Evolutionary conservation across 2,329 filamentous ascomycete species (phyloP), one percentile per base, ranked within the genome.

Genomic region (Aspergillus viridinutans): DNA sequence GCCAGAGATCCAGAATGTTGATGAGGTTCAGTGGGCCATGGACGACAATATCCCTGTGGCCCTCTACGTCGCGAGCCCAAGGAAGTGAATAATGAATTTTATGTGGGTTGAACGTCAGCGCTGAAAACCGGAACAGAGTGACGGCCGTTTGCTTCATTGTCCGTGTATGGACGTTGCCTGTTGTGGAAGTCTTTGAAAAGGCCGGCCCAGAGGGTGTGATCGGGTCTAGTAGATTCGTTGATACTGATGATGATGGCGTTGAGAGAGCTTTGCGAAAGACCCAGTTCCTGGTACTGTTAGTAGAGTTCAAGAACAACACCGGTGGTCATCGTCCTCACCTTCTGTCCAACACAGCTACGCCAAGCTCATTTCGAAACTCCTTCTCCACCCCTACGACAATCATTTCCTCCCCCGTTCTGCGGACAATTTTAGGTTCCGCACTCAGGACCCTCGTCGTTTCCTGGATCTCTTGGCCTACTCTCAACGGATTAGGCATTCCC

Each of bases 301-400:
- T 17, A 43, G 45, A 23, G 21, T 20, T 3, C 43, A 35, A 32
- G 12, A n/a, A 50, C 23, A 48, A 35, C 4, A 10, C 9, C 9
- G 3, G 25, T 25, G 25, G 25, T 25, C 25, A 25, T 5, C 25
- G 25, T 25, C 25, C 67, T 50, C 60, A 82, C 74, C 86, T 76
- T 62, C 75, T 74, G 68, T 88, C 86, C 35, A 81, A 68, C 28
- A 88, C 62, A 0, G 78, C 78, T 48, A 83, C 61, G 0, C 83
- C 85, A 21, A 76, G 62, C 5, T 78, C 75, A 40, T 80, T 81
- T 65, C 77, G 75, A 55, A 85, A 82, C 57, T 80, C 77, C 72
- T 88, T 88, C 69, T 85, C 80, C 0, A 89, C 82, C 1, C 84
- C 79, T 0, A 88, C 85, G 1, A 88, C 78, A 0, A 88, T 77